Evolutionary conservation across 495 filamentous ascomycete species (phyloP).

Genomic region (Penicillium silybi): DNA sequence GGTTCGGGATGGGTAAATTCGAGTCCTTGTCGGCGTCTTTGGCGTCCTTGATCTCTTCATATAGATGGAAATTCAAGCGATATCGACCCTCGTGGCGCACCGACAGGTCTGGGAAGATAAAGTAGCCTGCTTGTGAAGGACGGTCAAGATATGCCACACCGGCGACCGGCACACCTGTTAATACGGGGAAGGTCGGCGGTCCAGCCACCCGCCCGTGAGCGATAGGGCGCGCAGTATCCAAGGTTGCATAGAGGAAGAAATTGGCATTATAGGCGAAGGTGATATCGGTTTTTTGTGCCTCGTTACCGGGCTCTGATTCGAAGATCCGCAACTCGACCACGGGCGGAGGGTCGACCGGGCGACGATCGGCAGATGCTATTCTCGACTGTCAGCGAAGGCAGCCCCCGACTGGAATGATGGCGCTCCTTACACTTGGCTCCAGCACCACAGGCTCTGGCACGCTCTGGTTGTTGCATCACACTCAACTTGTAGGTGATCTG

Average conservation of each 20-base stretch:
- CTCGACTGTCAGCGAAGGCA: constrained; percentile 8
- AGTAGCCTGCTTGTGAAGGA: constrained; percentile 87
- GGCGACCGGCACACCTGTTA: constrained; percentile 93
- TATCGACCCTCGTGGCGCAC: constrained; percentile 95
- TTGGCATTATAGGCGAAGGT: constrained; percentile 94
- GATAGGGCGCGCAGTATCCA: constrained; percentile 82
- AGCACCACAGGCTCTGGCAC: constrained; percentile 92
- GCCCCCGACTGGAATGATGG: not conserved
- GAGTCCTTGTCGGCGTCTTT: constrained; percentile 59
- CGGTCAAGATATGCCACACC: constrained; percentile 97
- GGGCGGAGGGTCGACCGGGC: constrained; percentile 93
- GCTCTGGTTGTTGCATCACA: constrained; percentile 92
- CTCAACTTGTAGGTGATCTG: constrained; percentile 76
- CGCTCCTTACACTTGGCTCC: constrained; percentile 80
- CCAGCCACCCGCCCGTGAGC: constrained; percentile 73
- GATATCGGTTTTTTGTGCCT: constrained; percentile 61
- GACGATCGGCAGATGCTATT: constrained; percentile 87
- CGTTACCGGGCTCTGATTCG: constrained; percentile 62
- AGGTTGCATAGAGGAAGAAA: constrained; percentile 94
- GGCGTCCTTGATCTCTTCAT: constrained; percentile 82
- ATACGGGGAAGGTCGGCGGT: constrained; percentile 69
- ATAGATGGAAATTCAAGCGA: constrained; percentile 82
- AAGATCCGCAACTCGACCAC: constrained; percentile 91
- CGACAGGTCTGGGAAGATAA: constrained; percentile 95
- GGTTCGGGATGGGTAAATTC: constrained; percentile 24